These are phyloP conservation scores for Zanthoxylum bungeanum DNA, from an alignment of 345 rosid species.

Conservation along the genomic window DNA sequence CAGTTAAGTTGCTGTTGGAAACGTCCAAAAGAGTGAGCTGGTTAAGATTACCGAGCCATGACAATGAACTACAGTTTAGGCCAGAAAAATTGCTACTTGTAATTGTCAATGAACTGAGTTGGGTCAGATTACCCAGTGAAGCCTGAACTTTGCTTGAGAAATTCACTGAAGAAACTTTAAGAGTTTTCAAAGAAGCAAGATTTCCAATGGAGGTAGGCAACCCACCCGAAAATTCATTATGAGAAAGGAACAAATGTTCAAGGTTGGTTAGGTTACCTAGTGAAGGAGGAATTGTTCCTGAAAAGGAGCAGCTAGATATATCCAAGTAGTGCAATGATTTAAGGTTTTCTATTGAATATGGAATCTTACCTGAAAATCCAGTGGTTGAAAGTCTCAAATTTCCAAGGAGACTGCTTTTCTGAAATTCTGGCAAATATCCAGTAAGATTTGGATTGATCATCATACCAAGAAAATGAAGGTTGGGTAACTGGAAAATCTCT, in stretches of 20 bases:
- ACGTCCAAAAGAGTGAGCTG: neutral
- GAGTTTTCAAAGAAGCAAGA: no score
- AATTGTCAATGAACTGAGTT: neutral
- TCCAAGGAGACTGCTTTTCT: neutral
- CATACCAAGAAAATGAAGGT: neutral
- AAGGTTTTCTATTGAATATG: neutral
- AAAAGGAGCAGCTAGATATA: no score
- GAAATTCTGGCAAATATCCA: neutral
- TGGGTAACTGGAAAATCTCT: neutral
- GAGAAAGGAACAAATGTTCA: no score
- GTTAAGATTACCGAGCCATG: neutral
- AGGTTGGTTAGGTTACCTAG: no score
- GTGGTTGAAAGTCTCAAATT: neutral
- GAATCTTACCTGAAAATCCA: neutral
- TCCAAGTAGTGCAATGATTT: neutral
- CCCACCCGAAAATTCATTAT: no score
- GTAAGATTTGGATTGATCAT: neutral
- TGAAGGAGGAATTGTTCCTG: neutral
- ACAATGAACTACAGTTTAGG: neutral
- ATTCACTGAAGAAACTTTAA: no score
- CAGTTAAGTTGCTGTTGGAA: neutral
- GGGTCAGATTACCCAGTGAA: neutral
- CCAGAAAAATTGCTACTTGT: neutral
- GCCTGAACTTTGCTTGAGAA: slow-evolving; percentile 9
- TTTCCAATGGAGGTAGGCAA: no score